phyloP scores from a whole-genome alignment of 2,329 filamentous ascomycete species.

The Colletotrichum scovillei region DNA sequence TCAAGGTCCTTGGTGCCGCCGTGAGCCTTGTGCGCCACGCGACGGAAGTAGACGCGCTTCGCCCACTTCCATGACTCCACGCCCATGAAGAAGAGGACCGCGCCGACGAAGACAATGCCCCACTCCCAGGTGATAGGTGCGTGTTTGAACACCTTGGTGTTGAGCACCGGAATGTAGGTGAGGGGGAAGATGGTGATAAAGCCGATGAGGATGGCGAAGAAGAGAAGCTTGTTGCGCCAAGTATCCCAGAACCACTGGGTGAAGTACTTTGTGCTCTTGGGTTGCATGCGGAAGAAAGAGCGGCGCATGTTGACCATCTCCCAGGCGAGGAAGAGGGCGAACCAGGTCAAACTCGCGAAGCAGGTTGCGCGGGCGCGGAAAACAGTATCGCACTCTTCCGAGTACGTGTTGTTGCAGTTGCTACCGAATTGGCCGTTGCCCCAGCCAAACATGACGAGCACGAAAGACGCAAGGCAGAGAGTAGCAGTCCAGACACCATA shows the following conservation, averaged over 20 bases:
- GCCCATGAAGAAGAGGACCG: slow-evolving; percentile 67
- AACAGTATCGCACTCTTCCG: slow-evolving; percentile 65
- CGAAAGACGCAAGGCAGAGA: slow-evolving; percentile 65
- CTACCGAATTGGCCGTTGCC: slow-evolving; percentile 65
- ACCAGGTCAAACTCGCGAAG: slow-evolving; percentile 80
- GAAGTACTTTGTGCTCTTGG: slow-evolving; percentile 68
- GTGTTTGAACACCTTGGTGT: slow-evolving; percentile 68
- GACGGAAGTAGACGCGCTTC: slow-evolving; percentile 60
- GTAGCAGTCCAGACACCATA: slow-evolving; percentile 76
- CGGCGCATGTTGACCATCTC: slow-evolving; percentile 78
- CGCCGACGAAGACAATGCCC: slow-evolving; percentile 66
- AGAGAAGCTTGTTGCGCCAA: slow-evolving; percentile 78
- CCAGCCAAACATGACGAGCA: slow-evolving; percentile 61
- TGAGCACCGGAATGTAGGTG: slow-evolving; percentile 69
- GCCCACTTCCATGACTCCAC: slow-evolving; percentile 69
- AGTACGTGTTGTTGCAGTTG: slow-evolving; percentile 70
- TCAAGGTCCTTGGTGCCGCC: slow-evolving; percentile 43
- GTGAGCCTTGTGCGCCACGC: slow-evolving; percentile 40
- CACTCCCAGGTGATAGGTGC: slow-evolving; percentile 70
- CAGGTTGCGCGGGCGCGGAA: slow-evolving; percentile 78
- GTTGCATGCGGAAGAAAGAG: slow-evolving; percentile 79
- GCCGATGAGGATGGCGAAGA: slow-evolving; percentile 65
- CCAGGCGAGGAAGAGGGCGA: slow-evolving; percentile 80
- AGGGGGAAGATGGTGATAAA: slow-evolving; percentile 59
- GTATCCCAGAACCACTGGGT: slow-evolving; percentile 75